phyloP scores from a whole-genome alignment of 2,329 filamentous ascomycete species.

The Fusarium sp. region DNA sequence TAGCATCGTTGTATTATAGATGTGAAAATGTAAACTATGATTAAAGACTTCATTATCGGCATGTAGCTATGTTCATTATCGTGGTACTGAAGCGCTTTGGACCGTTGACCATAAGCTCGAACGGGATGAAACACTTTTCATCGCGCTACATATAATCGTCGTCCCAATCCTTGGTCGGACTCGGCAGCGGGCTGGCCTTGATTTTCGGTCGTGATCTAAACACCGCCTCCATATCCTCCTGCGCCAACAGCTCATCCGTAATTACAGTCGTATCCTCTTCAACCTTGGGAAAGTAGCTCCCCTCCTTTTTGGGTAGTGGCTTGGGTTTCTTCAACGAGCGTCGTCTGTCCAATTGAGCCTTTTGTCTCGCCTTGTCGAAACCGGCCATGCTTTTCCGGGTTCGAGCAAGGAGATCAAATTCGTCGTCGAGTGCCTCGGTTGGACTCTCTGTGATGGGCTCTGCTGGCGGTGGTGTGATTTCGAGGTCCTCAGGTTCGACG shows the following conservation, averaged over 20 bases:
- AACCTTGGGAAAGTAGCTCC: slow-evolving; percentile 60
- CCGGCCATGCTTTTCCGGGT: slow-evolving; percentile 72
- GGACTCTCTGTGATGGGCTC: slow-evolving; percentile 37
- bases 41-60: background rate
- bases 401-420: slow-evolving; percentile 64
- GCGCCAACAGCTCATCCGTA: slow-evolving; percentile 75
- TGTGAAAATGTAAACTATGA: slow-evolving; percentile 43
- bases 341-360: slow-evolving; percentile 68
- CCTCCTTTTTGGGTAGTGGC: slow-evolving; percentile 54
- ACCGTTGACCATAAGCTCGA: too few relatives aligned
- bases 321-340: slow-evolving; percentile 63
- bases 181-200: slow-evolving; percentile 76
- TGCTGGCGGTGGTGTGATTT: slow-evolving; percentile 36
- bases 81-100: too few relatives aligned
- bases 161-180: slow-evolving; percentile 56
- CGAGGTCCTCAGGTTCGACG: slow-evolving; percentile 49
- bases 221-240: slow-evolving; percentile 83
- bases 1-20: slow-evolving; percentile 46
- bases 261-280: slow-evolving; percentile 61
- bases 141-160: slow-evolving; percentile 45
- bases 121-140: background rate
- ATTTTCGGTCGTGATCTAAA: slow-evolving; percentile 88
- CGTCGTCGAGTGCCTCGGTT: slow-evolving; percentile 37
- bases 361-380: slow-evolving; percentile 70
- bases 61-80: background rate